phyloP scores from a whole-genome alignment of 208 protist species.

The Crithidia sp. region DNA sequence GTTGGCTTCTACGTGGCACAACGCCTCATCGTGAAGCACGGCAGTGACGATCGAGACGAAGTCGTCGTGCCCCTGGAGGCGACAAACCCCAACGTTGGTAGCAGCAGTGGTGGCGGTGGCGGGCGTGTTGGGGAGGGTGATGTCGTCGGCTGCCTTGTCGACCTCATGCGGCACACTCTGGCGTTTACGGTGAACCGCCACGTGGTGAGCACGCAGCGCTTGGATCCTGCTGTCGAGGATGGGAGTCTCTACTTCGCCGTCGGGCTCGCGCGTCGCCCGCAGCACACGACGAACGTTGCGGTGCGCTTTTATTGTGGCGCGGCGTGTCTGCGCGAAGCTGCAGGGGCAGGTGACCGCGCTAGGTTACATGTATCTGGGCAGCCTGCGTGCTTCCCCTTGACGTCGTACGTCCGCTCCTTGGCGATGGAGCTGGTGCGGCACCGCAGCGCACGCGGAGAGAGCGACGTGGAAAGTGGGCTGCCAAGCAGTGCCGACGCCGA shows the following conservation, averaged over 20 bases:
- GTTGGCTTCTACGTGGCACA: slow-evolving; percentile 74
- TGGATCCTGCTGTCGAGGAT: slow-evolving; percentile 23
- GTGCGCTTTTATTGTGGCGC: slow-evolving; percentile 56
- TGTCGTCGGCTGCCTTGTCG: slow-evolving; percentile 72
- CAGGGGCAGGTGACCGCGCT: no score
- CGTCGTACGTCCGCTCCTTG: slow-evolving; percentile 18
- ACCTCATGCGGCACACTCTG: slow-evolving; percentile 62
- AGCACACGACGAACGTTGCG: slow-evolving; percentile 32
- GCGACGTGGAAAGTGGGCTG: not conserved
- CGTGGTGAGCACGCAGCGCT: slow-evolving; percentile 27
- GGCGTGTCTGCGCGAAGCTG: not conserved
- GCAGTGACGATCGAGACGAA: slow-evolving; percentile 44
- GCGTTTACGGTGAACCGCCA: slow-evolving; percentile 72
- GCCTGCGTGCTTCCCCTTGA: slow-evolving; percentile 6
- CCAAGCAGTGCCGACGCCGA: no score
- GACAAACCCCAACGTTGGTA: slow-evolving; percentile 17
- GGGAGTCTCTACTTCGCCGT: slow-evolving; percentile 62
- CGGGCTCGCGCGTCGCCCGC: slow-evolving; percentile 54
- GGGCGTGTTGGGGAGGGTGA: slow-evolving; percentile 54
- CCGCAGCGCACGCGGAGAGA: slow-evolving; percentile 1
- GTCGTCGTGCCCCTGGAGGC: slow-evolving; percentile 34
- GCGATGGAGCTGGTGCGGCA: slow-evolving; percentile 18
- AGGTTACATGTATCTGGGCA: no score
- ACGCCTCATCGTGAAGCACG: slow-evolving; percentile 67
- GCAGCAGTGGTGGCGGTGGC: slow-evolving; percentile 9